Base-by-base conservation (phyloP, 2,329 filamentous ascomycete species). In the Aspergillus unguis region DNA sequence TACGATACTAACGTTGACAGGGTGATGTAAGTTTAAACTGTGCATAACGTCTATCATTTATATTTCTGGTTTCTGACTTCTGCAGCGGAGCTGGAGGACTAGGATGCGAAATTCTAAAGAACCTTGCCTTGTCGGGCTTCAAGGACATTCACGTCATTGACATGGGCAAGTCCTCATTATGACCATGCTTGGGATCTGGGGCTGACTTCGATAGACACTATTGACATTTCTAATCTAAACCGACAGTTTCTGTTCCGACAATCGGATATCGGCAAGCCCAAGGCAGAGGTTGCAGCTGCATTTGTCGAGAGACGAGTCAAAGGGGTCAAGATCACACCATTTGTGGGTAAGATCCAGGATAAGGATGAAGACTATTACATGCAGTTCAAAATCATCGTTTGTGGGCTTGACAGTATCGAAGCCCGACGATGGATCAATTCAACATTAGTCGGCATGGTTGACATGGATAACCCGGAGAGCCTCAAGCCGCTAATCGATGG, bases 401-500 rank as follows among this genome's bases (percentile, higher is more conserved):
- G 94, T 69, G 94, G 95, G 1, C 78, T 99, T 25, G 94, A 99
- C 79, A 96, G 90, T 70, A 94, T 99, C 62, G 94, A 99, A 74
- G 94, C 94, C 37, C 84, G 94, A n/a, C 83, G 94, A 55, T 99
- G 95, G 95, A 99, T 99, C 72, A 99, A 99, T 70, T 87, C 92
- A 48, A 96, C 87, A 17, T 79, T 99, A 3, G 86, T 97, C 27
- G 86, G 87, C 53, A 90, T 99, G 82, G 90, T 96, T 4, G 92
- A 96, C 65, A 80, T 82, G 54, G 85, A 90, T 5, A 84, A 92
- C 58, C 84, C 86, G 7, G 92, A 97, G 66, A 89, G 84, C 46
- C 77, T 96, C 60, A 99, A 96, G 74, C 94, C 95, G 4, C 78
- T 99, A 53, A 91, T 99, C 58, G 94, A 99, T 71, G 95, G 94